Base-by-base conservation (phyloP, 306 rosid species). In the Vigna angularis region DNA sequence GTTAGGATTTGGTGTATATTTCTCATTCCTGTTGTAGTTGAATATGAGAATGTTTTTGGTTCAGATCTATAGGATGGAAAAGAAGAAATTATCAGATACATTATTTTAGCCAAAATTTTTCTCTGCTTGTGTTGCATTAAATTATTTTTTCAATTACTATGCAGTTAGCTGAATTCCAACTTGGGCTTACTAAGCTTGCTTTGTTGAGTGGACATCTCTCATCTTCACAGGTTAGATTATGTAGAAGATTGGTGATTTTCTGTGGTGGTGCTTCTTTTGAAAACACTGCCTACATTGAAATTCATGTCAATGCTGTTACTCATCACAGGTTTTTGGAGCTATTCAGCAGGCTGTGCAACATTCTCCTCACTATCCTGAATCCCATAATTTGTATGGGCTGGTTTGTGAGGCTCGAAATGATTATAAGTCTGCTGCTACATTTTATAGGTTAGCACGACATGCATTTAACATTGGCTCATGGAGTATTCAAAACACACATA, bases 101-200 rank as follows among this genome's bases (percentile, higher is more conserved):
- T 59, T 26, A 47, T 44, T 66, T 72, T 73, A 24, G 72, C 59
- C 49, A 55, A 56, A 4, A 11, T 7, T 66, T 58, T 80, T 69
- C 52, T 66, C 0, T 20, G 77, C 38, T 17, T 48, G 38, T 45
- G 55, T 69, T 70, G 56, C 51, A 51, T 68, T 55, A 14, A 73
- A 68, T 47, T 42, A 14, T 30, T 32, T 53, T 72, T 42, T 74
- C 44, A 49, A 62, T 70, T 78, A 64, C 48, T 67, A 40, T 86
- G 88, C 90, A 94, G 98, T 86, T 94, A 85, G 90, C 93, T 40
- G 97, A 94, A 82, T 94, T 94, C 73, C 98, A 94, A 88, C 84
- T 94, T 74, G 98, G 98, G 53, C 97, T 94, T 24, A 81, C 93
- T 40, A 88, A 89, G 91, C 97, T 94, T 82, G 96, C 98, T 83